Evolutionary conservation across 2,329 filamentous ascomycete species (phyloP).

Genomic region (Peltaster fructicola): DNA sequence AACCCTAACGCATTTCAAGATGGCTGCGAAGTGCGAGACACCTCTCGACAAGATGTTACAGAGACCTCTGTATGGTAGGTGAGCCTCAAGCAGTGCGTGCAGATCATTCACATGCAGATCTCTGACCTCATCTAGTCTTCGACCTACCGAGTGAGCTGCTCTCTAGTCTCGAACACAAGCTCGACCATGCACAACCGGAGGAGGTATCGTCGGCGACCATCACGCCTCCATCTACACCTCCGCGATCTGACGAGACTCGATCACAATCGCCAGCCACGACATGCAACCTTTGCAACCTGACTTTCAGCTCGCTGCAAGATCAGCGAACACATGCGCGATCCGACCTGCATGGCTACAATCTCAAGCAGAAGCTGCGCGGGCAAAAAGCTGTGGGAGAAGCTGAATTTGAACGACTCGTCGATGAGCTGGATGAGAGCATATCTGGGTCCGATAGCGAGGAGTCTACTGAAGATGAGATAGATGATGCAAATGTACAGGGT

Average conservation of each 20-base stretch:
- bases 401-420: constrained; percentile 76
- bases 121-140: constrained; percentile 41
- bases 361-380: constrained; percentile 77
- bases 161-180: constrained; percentile 44
- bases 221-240: constrained; percentile 2
- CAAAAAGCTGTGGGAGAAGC: constrained; percentile 52
- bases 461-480: constrained; percentile 52
- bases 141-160: constrained; percentile 63
- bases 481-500: constrained; percentile 39
- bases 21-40: no score
- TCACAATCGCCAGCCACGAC: constrained; percentile 47
- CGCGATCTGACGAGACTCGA: constrained; percentile 21
- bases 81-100: background rate
- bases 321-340: constrained; percentile 76
- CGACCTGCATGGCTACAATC: constrained; percentile 83
- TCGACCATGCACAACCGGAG: no score
- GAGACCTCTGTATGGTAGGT: constrained; percentile 32
- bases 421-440: constrained; percentile 73
- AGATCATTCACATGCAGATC: constrained; percentile 7
- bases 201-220: no score
- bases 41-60: constrained; percentile 22
- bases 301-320: constrained; percentile 56
- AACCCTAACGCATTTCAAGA: no score
- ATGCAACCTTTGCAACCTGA: constrained; percentile 62
- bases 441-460: constrained; percentile 53